Conservation (phyloP, 345 rosid species). For the Bretschneidera sinensis region DNA sequence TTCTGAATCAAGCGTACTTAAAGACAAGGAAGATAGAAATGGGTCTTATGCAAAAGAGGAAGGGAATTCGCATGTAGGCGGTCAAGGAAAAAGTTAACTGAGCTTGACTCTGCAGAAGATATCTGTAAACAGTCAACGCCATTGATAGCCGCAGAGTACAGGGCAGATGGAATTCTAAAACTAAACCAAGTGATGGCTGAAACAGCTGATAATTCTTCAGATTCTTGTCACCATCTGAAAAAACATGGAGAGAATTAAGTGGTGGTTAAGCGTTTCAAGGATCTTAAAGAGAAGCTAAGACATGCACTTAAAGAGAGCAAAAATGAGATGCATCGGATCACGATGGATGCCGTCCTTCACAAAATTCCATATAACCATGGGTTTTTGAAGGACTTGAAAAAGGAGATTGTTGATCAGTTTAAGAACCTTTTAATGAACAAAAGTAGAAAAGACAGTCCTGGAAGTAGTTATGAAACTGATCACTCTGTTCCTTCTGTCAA, state of each 20-base stretch:
- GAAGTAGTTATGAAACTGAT: not conserved
- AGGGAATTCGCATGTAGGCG: slow-evolving; percentile 1
- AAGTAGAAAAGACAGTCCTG: slow-evolving; percentile 12
- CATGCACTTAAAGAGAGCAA: slow-evolving; percentile 53
- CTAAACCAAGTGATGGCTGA: slow-evolving; percentile 24
- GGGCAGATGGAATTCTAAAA: slow-evolving; percentile 30
- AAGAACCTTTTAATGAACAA: slow-evolving; percentile 19
- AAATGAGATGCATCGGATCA: slow-evolving; percentile 63
- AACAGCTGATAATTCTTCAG: slow-evolving; percentile 22
- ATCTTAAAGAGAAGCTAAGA: slow-evolving; percentile 61
- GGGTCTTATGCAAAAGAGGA: not conserved
- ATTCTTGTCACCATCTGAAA: slow-evolving; percentile 27
- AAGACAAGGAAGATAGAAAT: slow-evolving; percentile 4
- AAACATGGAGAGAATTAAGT: slow-evolving; percentile 33
- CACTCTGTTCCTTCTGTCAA: slow-evolving; percentile 6
- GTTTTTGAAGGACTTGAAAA: slow-evolving; percentile 49
- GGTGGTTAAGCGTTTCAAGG: slow-evolving; percentile 54
- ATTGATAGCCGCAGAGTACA: slow-evolving; percentile 26
- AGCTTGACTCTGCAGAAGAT: slow-evolving; percentile 16
- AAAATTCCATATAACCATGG: slow-evolving; percentile 57
- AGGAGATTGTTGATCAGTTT: slow-evolving; percentile 28
- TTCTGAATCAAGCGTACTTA: slow-evolving; percentile 11
- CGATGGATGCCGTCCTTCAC: slow-evolving; percentile 80
- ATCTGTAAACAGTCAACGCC: slow-evolving; percentile 23
- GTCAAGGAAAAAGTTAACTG: slow-evolving; percentile 2